phyloP scores from a whole-genome alignment of 192 early-diverging fungal genomes.

The Cladochytrium replicatum region DNA sequence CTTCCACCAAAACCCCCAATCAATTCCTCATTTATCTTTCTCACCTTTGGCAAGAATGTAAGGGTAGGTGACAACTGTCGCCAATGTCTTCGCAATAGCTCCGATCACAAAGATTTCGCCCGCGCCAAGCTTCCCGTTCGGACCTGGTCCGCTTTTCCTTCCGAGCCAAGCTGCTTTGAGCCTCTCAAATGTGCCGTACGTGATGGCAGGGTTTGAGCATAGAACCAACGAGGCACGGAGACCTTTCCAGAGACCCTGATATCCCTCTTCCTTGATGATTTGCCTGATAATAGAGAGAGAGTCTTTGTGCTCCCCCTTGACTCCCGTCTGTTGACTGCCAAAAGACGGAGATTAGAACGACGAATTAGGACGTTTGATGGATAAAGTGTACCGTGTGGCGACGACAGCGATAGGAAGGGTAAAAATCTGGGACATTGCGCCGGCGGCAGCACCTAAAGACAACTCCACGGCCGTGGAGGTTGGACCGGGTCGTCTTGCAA shows the following conservation, averaged over 20 bases:
- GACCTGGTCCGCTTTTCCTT: slow-evolving; percentile 37
- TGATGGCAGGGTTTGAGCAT: slow-evolving; percentile 93
- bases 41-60: slow-evolving; percentile 93
- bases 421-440: slow-evolving; percentile 74
- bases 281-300: slow-evolving; percentile 54
- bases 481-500: slow-evolving; percentile 27
- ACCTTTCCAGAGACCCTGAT: slow-evolving; percentile 77
- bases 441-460: slow-evolving; percentile 78
- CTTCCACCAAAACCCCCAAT: no score
- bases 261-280: slow-evolving; percentile 72
- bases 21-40: no score
- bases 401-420: slow-evolving; percentile 91
- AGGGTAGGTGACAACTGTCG: slow-evolving; percentile 61
- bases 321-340: slow-evolving; percentile 84
- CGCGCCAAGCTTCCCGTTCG: slow-evolving; percentile 52
- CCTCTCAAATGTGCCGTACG: slow-evolving; percentile 89
- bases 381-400: slow-evolving; percentile 72
- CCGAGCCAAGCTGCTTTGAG: slow-evolving; percentile 19
- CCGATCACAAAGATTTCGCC: slow-evolving; percentile 87
- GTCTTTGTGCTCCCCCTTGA: slow-evolving; percentile 48
- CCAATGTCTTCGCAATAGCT: slow-evolving; percentile 89
- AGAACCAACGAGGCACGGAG: slow-evolving; percentile 85
- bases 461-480: slow-evolving; percentile 83
- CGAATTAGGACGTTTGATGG: no score
- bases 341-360: no score